Base-by-base conservation (phyloP, 768 basidiomycete species). In the Steccherinum ochraceum region DNA sequence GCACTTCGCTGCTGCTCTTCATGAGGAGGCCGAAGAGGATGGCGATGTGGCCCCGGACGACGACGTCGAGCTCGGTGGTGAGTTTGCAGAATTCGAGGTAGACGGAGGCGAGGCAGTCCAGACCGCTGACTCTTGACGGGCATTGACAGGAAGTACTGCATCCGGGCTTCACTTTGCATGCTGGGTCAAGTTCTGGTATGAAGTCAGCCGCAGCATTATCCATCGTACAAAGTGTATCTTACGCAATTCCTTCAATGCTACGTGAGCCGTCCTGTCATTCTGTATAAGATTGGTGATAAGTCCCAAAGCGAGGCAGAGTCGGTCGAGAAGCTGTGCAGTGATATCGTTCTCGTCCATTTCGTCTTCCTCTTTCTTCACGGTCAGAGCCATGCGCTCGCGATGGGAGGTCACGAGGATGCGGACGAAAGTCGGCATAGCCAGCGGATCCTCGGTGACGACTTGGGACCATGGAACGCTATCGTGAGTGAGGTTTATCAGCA, bases 201-300 rank as follows among this genome's bases (percentile, higher is more conserved):
- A 5, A 44, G 4, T 42, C 27, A 39, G n/a, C n/a, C n/a, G n/a
- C 25, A 57, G 42, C 19, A 48, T 45, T 12, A 10, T 19, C 19
- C 12, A n/a, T n/a, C n/a, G n/a, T n/a, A n/a, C n/a, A n/a, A n/a
- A n/a, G n/a, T n/a, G n/a, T n/a, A 35, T 5, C 40, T 21, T 27
- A 35, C 30, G 7, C 7, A 35, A 16, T 35, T 35, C 30, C 30
- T 35, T 7, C 30, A 35, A 16, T 16, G 30, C 7, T 7, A 35
- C 7, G 16, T 35, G 30, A 35, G 16, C 30, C 30, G 16, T 35
- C 16, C 30, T 7, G 30, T 35, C 30, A 16, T 35, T 35, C 30
- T 89, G 85, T 0, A 88, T 79, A 40, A 91, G 69, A 63, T 90
- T 91, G 48, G 87, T 88, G 39, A 91, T 68, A 10, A 91, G 68